Conservation (phyloP, 805 yeast genomes). For the Sugiyamaella chiloensis region DNA sequence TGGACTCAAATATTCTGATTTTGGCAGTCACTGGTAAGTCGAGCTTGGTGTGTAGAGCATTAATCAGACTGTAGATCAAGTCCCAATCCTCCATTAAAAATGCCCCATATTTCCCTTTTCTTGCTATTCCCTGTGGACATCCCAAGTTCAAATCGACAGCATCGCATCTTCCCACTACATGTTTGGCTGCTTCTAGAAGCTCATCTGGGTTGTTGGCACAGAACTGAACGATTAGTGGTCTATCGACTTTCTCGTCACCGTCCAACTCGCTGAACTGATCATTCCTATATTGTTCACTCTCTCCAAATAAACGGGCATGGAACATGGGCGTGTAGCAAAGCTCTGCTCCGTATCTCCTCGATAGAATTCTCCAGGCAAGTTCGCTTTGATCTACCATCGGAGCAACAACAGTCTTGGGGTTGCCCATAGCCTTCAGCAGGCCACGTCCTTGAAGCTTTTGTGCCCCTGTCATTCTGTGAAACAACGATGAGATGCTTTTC, state of each 20-base stretch:
- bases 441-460: constrained; percentile 57
- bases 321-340: constrained; percentile 96
- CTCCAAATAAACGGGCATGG: constrained; percentile 87
- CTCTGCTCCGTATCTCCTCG: constrained; percentile 87
- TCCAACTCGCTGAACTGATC: constrained; percentile 66
- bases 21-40: constrained; percentile 92
- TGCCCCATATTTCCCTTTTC: constrained; percentile 91
- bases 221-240: constrained; percentile 91
- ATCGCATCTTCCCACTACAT: constrained; percentile 80
- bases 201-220: constrained; percentile 95
- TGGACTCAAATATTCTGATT: constrained; percentile 82
- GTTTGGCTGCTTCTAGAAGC: constrained; percentile 73
- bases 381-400: constrained; percentile 99
- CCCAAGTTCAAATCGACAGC: constrained; percentile 96
- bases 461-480: background rate
- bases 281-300: constrained; percentile 72
- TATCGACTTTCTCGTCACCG: constrained; percentile 64
- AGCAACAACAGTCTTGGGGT: constrained; percentile 84
- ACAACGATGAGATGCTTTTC: background rate
- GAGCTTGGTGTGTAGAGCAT: constrained; percentile 67
- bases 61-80: constrained; percentile 66
- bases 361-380: constrained; percentile 87
- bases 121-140: constrained; percentile 97
- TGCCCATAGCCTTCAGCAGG: constrained; percentile 64
- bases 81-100: constrained; percentile 98